Evolutionary conservation across 1,284 basidiomycete species (phyloP).

Genomic region (Apiotrichum siamense): DNA sequence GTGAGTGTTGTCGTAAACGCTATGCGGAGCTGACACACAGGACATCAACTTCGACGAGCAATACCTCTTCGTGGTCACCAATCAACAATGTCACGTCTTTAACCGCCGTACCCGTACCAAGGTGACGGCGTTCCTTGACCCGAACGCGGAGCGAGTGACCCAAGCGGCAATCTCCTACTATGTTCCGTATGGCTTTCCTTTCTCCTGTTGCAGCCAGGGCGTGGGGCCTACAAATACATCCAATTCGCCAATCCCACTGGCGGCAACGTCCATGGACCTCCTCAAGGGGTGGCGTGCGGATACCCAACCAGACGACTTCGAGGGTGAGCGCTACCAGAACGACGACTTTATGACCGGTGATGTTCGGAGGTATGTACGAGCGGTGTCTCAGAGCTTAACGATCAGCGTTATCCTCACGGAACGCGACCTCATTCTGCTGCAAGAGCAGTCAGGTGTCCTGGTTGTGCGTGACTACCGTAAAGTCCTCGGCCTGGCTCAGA

Average conservation of each 20-base stretch:
- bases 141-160: background rate
- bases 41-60: slow-evolving; percentile 41
- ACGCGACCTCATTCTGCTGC: background rate
- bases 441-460: background rate
- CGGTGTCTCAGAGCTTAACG: background rate
- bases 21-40: slow-evolving; percentile 15
- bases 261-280: background rate
- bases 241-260: background rate
- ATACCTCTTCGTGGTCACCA: slow-evolving; percentile 28
- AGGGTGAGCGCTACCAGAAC: background rate
- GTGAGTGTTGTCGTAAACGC: background rate
- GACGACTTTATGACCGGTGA: background rate
- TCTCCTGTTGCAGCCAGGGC: background rate
- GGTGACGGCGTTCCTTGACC: slow-evolving; percentile 19
- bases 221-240: too few species aligned
- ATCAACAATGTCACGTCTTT: slow-evolving; percentile 17
- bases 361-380: background rate
- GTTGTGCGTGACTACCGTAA: background rate
- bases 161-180: background rate
- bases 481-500: background rate
- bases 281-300: background rate
- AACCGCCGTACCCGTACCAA: slow-evolving; percentile 15
- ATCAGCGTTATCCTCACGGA: background rate
- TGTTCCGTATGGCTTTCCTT: background rate
- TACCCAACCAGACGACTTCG: background rate